Conservation (phyloP, 371 early-diverging fungal species). For the Rhizopus sp. region DNA sequence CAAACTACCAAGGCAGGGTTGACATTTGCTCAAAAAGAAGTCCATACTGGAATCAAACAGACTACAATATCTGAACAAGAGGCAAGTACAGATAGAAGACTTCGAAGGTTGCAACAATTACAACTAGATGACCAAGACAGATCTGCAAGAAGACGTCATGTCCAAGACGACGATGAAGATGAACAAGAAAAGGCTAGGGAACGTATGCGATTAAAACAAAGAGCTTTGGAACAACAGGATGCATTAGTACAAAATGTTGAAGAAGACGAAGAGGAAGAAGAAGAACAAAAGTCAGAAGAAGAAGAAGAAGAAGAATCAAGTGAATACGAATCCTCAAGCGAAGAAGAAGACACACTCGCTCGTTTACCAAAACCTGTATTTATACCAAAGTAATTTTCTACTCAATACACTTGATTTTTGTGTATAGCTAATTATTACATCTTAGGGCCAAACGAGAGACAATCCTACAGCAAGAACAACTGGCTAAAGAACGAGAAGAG, state of each 20-base stretch:
- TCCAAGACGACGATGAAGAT: slow-evolving; percentile 29
- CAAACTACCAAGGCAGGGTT: slow-evolving; percentile 21
- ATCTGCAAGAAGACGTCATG: slow-evolving; percentile 46
- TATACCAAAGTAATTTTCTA: slow-evolving; percentile 71
- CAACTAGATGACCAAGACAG: slow-evolving; percentile 28
- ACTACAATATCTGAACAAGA: slow-evolving; percentile 46
- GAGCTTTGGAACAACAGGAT: slow-evolving; percentile 34
- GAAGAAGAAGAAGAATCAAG: slow-evolving; percentile 47
- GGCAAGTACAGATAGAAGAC: slow-evolving; percentile 44
- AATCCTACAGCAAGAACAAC: slow-evolving; percentile 63
- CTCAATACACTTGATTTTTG: not conserved
- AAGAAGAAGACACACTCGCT: slow-evolving; percentile 49
- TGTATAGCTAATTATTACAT: not conserved
- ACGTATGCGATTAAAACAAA: slow-evolving; percentile 49
- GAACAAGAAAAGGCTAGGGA: slow-evolving; percentile 46
- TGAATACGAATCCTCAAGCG: slow-evolving; percentile 68
- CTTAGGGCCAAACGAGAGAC: slow-evolving; percentile 66
- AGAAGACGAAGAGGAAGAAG: slow-evolving; percentile 28
- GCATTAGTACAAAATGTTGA: slow-evolving; percentile 18
- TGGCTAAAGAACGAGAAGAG: slow-evolving; percentile 66
- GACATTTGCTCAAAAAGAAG: slow-evolving; percentile 50
- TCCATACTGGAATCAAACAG: slow-evolving; percentile 47
- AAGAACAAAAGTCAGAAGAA: slow-evolving; percentile 39
- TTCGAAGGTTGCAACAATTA: slow-evolving; percentile 44
- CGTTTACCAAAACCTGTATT: slow-evolving; percentile 80